phyloP scores from a whole-genome alignment of 176 grass and related monocot species.

The Pontederia paniculata region DNA sequence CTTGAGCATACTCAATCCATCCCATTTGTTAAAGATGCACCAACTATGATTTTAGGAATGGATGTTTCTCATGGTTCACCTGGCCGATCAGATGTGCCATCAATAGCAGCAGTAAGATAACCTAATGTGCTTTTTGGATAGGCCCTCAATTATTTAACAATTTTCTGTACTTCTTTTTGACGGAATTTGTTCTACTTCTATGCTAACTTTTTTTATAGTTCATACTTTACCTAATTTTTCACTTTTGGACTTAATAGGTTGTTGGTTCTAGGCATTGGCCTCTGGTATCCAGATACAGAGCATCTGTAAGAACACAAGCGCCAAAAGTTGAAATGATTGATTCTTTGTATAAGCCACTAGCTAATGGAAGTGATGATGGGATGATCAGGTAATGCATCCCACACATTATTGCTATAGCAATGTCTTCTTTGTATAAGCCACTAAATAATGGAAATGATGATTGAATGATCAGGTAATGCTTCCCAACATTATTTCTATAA shows the following conservation, averaged over 20 bases:
- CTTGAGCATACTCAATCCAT: conserved; percentile 39
- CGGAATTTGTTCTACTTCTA: neutral
- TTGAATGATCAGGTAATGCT: too few species aligned
- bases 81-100: conserved; percentile 58
- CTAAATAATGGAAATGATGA: too few species aligned
- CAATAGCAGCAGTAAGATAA: conserved; percentile 54
- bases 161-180: neutral
- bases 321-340: conserved; percentile 66
- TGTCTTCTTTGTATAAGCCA: neutral
- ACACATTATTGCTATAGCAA: neutral
- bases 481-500: neutral
- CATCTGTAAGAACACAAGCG: conserved; percentile 57
- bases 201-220: neutral
- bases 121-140: neutral
- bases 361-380: conserved; percentile 48
- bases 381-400: conserved; percentile 45
- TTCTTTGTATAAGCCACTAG: conserved; percentile 53
- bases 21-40: conserved; percentile 38
- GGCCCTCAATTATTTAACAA: neutral
- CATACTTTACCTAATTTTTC: neutral
- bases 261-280: conserved; percentile 63
- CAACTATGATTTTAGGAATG: conserved; percentile 78
- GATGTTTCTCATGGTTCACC: conserved; percentile 77
- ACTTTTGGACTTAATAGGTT: conserved; percentile 22
- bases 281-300: conserved; percentile 57